Evolutionary conservation across 2,329 filamentous ascomycete species (phyloP).

Genomic region (Talaromyces funiculosus): DNA sequence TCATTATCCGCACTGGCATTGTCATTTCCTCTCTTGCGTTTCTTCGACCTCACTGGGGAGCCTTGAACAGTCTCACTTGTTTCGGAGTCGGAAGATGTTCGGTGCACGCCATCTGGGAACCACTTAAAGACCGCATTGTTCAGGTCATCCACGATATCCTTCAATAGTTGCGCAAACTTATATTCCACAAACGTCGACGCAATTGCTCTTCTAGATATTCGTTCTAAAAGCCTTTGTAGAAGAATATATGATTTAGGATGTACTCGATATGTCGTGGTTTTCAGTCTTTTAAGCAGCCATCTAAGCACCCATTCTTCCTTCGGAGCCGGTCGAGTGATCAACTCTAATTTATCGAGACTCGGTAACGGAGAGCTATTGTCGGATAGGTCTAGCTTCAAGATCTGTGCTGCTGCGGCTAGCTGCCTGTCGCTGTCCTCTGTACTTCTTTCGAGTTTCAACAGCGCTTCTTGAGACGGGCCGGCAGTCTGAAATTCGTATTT

Average conservation of each 20-base stretch:
- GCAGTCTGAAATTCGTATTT: constrained; percentile 25
- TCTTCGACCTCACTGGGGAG: constrained; percentile 27
- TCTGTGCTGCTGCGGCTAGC: constrained; percentile 39
- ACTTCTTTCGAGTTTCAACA: constrained; percentile 42
- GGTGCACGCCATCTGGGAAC: constrained; percentile 19
- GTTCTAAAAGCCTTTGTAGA: constrained; percentile 59
- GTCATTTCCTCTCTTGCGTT: constrained; percentile 36
- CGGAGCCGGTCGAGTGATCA: constrained; percentile 26
- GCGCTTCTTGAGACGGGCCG: constrained; percentile 39
- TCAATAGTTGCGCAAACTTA: constrained; percentile 61
- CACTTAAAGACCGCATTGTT: constrained; percentile 26
- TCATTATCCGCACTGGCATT: constrained; percentile 18
- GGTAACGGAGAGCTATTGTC: neutral
- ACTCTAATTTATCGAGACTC: neutral
- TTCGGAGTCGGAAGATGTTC: constrained; percentile 29
- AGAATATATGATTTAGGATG: constrained; percentile 48
- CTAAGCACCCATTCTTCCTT: constrained; percentile 62
- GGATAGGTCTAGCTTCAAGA: constrained; percentile 35
- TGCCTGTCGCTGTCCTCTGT: constrained; percentile 34
- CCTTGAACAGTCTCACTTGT: constrained; percentile 31
- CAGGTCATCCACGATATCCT: constrained; percentile 58
- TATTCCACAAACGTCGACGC: constrained; percentile 67
- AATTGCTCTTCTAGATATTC: constrained; percentile 64
- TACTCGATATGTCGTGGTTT: constrained; percentile 39
- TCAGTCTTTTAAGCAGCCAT: constrained; percentile 60